Percentiles rank a stretch among this genome's conserved stretches.
phyloP scores from a whole-genome alignment of 2,329 filamentous ascomycete genomes.

The Aspergillus hortae region DNA sequence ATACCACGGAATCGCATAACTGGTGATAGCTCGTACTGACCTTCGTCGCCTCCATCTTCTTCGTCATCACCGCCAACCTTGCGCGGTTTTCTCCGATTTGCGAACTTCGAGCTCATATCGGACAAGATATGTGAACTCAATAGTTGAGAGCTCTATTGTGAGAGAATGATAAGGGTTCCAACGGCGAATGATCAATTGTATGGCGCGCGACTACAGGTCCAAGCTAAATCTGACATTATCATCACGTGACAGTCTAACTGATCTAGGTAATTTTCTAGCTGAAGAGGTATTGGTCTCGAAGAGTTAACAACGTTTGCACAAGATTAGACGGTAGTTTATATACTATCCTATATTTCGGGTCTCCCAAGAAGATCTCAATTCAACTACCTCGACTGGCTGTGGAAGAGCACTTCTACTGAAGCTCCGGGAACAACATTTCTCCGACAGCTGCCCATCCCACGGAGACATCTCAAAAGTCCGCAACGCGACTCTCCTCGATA shows the following conservation, averaged over 20 bases:
- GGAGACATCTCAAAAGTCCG: conserved; percentile 25
- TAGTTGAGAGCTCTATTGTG: background rate
- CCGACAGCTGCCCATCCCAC: conserved; percentile 29
- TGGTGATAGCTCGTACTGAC: conserved; percentile 32
- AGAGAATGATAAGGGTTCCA: background rate
- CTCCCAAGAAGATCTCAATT: no score
- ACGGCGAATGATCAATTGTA: no score
- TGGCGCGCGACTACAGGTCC: no score
- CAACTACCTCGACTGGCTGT: background rate
- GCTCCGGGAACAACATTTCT: conserved; percentile 33
- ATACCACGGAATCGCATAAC: background rate
- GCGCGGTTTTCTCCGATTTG: conserved; percentile 64
- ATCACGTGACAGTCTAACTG: background rate
- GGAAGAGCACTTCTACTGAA: conserved; percentile 1
- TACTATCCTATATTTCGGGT: no score
- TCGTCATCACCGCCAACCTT: conserved; percentile 73
- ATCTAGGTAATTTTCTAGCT: background rate
- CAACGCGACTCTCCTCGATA: conserved; percentile 20
- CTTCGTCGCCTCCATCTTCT: conserved; percentile 34
- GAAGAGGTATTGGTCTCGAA: background rate
- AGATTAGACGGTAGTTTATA: no score
- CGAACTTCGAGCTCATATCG: conserved; percentile 53
- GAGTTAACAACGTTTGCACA: no score
- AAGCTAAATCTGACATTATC: no score
- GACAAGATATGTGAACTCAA: conserved; percentile 1